Base-by-base conservation (phyloP, 2,329 filamentous ascomycete genomes). In the Sordariomycetes sp. region DNA sequence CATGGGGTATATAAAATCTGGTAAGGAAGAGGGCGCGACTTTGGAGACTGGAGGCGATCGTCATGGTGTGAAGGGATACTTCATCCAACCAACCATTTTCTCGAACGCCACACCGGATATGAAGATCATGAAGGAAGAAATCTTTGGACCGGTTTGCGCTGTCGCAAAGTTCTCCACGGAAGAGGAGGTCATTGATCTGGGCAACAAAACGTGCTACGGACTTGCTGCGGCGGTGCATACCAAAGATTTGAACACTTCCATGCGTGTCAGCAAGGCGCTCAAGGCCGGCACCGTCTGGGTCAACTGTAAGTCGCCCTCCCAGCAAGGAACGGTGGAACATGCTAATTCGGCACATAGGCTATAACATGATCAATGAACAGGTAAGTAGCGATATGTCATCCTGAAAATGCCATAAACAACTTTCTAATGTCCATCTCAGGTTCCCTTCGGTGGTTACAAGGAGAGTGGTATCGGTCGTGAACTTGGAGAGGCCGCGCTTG, bases 281-380 rank as follows among this genome's bases (percentile, higher is more conserved):
- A 66, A 77, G 43, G 66, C 70, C 0, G 76, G 76, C 1, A 68
- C 57, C 9, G 69, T 81, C 1, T 80, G 72, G 66, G 68, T 80
- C 42, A 80, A 81, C 51, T 48, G 50, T 1, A 60, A 64, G n/a
- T n/a, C n/a, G n/a, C n/a, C n/a, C n/a, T n/a, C n/a, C n/a, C n/a
- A n/a, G n/a, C n/a, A n/a, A n/a, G n/a, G n/a, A n/a, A n/a, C n/a
- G n/a, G n/a, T n/a, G n/a, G n/a, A n/a, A n/a, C n/a, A n/a, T n/a
- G n/a, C n/a, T n/a, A n/a, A n/a, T n/a, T n/a, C n/a, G n/a, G n/a
- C n/a, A n/a, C n/a, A n/a, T n/a, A n/a, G n/a, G n/a, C n/a, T n/a
- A n/a, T n/a, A n/a, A n/a, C n/a, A n/a, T n/a, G n/a, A n/a, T n/a
- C n/a, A n/a, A n/a, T n/a, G n/a, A n/a, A n/a, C n/a, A n/a, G n/a